Percentiles rank a stretch among this genome's conserved stretches.
Conservation (phyloP, 371 early-diverging fungal species). For the Mucor indicus region DNA sequence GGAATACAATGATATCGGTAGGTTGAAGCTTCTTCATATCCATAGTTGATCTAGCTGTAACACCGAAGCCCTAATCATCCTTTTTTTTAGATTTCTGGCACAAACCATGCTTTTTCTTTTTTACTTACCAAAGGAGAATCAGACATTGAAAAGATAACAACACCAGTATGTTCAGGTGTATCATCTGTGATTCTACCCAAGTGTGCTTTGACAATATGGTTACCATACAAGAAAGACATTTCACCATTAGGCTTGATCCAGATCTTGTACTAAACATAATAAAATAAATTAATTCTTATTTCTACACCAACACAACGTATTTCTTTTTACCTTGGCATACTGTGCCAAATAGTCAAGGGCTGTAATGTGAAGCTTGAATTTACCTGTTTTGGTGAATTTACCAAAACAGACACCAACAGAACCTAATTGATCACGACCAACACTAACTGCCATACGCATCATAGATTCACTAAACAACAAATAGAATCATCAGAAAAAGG, state of each 20-base stretch:
- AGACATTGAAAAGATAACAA: conserved; percentile 91
- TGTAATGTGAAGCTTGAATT: conserved; percentile 96
- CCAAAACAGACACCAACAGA: conserved; percentile 97
- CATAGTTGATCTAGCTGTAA: conserved; percentile 90
- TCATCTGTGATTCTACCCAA: conserved; percentile 96
- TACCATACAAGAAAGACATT: conserved; percentile 99
- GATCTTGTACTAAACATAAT: conserved; percentile 50
- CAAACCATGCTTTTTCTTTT: background rate
- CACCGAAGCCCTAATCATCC: conserved; percentile 88
- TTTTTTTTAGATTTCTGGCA: background rate
- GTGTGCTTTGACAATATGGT: conserved; percentile 98
- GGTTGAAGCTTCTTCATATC: conserved; percentile 93
- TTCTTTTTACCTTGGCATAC: conserved; percentile 79
- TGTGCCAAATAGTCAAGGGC: conserved; percentile 90
- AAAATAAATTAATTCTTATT: background rate
- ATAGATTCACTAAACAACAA: conserved; percentile 70
- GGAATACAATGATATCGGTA: conserved; percentile 93
- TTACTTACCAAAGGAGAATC: conserved; percentile 83
- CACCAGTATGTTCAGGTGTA: conserved; percentile 97
- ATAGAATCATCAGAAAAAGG: background rate
- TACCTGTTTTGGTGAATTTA: conserved; percentile 97
- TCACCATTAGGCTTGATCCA: conserved; percentile 99
- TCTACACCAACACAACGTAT: background rate
- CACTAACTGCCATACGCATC: conserved; percentile 82
- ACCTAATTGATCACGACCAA: conserved; percentile 86